Base-by-base conservation (phyloP, 2,329 filamentous ascomycete genomes). In the Whalleya microplaca region DNA sequence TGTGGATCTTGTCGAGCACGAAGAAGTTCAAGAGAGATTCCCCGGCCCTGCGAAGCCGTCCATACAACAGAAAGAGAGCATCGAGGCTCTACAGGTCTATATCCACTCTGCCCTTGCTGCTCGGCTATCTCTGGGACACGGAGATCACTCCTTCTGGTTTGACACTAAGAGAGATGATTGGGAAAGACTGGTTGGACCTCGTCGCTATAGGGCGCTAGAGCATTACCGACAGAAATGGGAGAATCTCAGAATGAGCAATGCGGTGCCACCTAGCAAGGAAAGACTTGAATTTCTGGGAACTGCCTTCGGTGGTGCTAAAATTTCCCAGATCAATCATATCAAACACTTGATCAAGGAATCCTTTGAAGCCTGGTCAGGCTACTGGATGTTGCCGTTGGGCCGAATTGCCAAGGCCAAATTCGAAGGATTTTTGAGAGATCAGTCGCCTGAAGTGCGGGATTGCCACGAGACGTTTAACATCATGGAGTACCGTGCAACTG, bases 291-390 rank as follows among this genome's bases (percentile, higher is more conserved):
- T 69, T 47, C 52, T 70, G 2, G 69, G 69, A 45, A 61, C 48
- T 23, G 66, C 67, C 2, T 72, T 71, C 55, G 70, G 70, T 14
- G 70, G 65, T 8, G 67, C 49, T n/a, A 51, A 21, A 12, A 10
- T n/a, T 1, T 71, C 69, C 9, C 69, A 72, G 21, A 27, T 66
- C 1, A 51, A 46, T 20, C 69, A 72, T n/a, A 62, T 72, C 12
- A 62, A 61, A 41, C 59, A 64, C 41, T 61, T 72, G n/a, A 51
- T 69, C 18, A 45, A 62, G 27, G 66, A 71, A n/a, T 66, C 66
- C 0, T 65, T 68, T 14, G 21, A 47, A 8, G 56, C 62, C 19
- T 71, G 64, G 64, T 63, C 69, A 1, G 63, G 63, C 2, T 63
- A 65, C 41, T 70, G 67, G 64, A 51, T 45, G 7, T 49, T 56